Evolutionary conservation across 2,329 filamentous ascomycete species (phyloP).

Genomic region (Shiraia sp.): DNA sequence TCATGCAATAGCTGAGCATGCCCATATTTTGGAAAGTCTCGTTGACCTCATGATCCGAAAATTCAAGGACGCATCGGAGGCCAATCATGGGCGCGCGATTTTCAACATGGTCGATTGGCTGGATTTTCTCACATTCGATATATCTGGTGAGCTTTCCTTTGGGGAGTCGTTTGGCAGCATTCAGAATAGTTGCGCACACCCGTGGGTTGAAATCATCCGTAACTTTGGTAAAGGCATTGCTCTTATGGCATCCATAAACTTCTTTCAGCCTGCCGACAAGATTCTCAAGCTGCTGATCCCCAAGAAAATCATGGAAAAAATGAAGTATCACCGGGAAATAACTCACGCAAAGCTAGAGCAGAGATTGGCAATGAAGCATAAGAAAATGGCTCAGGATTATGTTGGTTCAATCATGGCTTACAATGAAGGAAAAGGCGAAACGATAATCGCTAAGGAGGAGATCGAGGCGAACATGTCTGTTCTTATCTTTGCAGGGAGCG

Average conservation of each 20-base stretch:
- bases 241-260: constrained; percentile 26
- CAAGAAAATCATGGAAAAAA: constrained; percentile 12
- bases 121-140: constrained; percentile 24
- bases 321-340: constrained; percentile 18
- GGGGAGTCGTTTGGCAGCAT: constrained; percentile 48
- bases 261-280: constrained; percentile 21
- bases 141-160: constrained; percentile 53
- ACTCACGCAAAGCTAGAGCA: constrained; percentile 24
- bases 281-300: constrained; percentile 15
- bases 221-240: constrained; percentile 29
- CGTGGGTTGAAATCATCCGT: constrained; percentile 40
- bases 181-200: constrained; percentile 16
- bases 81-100: constrained; percentile 16
- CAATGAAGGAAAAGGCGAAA: constrained; percentile 24
- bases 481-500: constrained; percentile 46
- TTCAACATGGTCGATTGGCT: constrained; percentile 15
- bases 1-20: constrained; percentile 46
- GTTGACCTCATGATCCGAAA: constrained; percentile 42
- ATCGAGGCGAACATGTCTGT: constrained; percentile 39
- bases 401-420: constrained; percentile 27
- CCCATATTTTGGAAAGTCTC: constrained; percentile 40
- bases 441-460: constrained; percentile 29
- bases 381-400: constrained; percentile 28
- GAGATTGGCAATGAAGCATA: constrained; percentile 35
- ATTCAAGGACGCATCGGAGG: constrained; percentile 24